A percentile compares a stretch with the other conserved stretches of the same genome.
Conservation (phyloP, 345 rosid genomes). For the Populus davidiana region DNA sequence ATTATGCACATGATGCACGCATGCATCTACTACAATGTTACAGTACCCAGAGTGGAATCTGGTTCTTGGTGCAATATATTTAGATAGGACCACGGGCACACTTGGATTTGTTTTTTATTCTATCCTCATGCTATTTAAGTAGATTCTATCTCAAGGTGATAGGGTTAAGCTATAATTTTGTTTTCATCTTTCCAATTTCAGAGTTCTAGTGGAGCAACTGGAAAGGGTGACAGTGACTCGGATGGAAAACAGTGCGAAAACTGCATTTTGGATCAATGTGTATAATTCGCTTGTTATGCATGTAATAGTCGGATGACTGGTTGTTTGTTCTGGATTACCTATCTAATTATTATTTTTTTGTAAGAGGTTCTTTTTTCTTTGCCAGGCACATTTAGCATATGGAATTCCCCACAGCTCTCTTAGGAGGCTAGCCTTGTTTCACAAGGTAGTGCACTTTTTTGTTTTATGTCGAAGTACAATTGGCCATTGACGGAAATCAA, state of each 20-base stretch:
- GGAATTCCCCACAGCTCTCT: conserved; percentile 73
- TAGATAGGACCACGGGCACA: too few relatives aligned
- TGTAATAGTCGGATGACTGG: conserved; percentile 39
- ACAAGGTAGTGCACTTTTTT: conserved; percentile 66
- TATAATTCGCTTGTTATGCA: conserved; percentile 94
- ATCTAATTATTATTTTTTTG: background rate
- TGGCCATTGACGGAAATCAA: background rate
- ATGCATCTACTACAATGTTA: too few relatives aligned
- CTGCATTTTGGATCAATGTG: conserved; percentile 88
- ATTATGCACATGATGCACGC: too few relatives aligned
- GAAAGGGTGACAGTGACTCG: conserved; percentile 56
- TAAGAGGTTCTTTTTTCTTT: conserved; percentile 14
- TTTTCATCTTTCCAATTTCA: conserved; percentile 32
- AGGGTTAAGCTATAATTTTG: too few relatives aligned
- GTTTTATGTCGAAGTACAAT: conserved; percentile 1
- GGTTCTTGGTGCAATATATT: too few relatives aligned
- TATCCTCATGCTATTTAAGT: too few relatives aligned
- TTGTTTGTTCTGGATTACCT: background rate
- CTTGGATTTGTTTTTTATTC: too few relatives aligned
- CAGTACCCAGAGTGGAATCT: too few relatives aligned
- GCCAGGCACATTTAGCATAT: conserved; percentile 80
- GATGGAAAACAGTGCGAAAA: conserved; percentile 58
- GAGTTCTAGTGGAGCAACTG: conserved; percentile 83
- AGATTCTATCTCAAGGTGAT: too few relatives aligned
- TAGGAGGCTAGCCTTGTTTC: conserved; percentile 78